These are phyloP conservation scores for Miscanthus sacchariflorus DNA, from an alignment of 202 grass and related monocot genomes.

Conservation along the genomic window DNA sequence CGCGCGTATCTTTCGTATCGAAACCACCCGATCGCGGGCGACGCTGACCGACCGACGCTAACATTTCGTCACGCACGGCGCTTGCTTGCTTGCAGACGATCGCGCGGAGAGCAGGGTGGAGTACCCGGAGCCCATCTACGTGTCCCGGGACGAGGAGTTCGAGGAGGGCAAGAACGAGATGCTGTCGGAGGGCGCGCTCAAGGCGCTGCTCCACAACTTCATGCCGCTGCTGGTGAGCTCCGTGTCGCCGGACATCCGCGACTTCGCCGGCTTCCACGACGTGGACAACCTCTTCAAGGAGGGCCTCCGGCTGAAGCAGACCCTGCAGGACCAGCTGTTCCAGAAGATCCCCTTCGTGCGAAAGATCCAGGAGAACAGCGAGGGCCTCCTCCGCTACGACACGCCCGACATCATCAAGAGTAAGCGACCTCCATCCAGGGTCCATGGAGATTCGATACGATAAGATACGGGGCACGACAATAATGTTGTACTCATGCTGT, in stretches of 20 bases:
- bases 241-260: constrained; percentile 60
- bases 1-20: constrained; percentile 53
- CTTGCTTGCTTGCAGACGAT: constrained; percentile 51
- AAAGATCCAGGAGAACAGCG: constrained; percentile 79
- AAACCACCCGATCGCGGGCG: constrained; percentile 36
- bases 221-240: constrained; percentile 72
- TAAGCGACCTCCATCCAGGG: constrained; percentile 27
- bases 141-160: constrained; percentile 86
- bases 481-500: constrained; percentile 15
- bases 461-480: background rate
- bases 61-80: background rate
- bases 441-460: constrained; percentile 21
- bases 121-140: constrained; percentile 75
- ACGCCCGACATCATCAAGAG: constrained; percentile 86
- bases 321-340: constrained; percentile 79
- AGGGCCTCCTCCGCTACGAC: constrained; percentile 86
- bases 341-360: constrained; percentile 80
- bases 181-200: constrained; percentile 64
- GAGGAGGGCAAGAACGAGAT: constrained; percentile 93
- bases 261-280: constrained; percentile 87
- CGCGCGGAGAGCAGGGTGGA: constrained; percentile 74
- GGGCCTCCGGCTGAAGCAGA: constrained; percentile 75
- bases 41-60: background rate
- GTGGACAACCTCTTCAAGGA: constrained; percentile 97
- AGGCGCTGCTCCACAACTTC: constrained; percentile 88